A percentile compares a stretch with the other conserved stretches of the same genome.
Conservation (phyloP, 768 basidiomycete species). For the Rhodotorula taiwanensis region DNA sequence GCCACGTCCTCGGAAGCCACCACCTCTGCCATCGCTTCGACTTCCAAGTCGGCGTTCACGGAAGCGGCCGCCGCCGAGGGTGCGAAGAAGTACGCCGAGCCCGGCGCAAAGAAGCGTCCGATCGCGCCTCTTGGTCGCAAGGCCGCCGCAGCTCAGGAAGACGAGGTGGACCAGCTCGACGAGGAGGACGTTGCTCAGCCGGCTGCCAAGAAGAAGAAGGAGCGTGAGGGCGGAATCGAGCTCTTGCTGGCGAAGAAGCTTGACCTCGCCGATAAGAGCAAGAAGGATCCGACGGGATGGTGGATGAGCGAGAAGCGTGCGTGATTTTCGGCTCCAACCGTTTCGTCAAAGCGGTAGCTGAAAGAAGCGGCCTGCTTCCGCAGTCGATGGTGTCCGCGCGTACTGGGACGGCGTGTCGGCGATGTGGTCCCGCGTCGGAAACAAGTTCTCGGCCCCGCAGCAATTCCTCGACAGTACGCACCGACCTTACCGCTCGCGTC, state of each 20-base stretch:
- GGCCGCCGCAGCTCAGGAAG: not conserved
- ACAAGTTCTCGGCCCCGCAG: conserved; percentile 23
- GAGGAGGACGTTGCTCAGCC: not conserved
- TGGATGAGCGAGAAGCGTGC: conserved; percentile 39
- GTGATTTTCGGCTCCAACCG: not conserved
- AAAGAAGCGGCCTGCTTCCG: no score
- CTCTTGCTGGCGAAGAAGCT: conserved; percentile 29
- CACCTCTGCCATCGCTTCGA: not conserved
- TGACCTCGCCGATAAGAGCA: conserved; percentile 19
- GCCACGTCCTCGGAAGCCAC: not conserved
- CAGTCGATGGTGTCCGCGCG: conserved; percentile 34
- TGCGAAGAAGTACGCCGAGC: not conserved
- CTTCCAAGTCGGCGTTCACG: not conserved
- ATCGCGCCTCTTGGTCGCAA: not conserved
- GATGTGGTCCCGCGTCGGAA: conserved; percentile 29
- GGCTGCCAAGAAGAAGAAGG: not conserved
- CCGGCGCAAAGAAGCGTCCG: conserved; percentile 15
- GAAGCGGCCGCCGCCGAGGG: not conserved
- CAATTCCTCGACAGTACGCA: conserved; percentile 27
- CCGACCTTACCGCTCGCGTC: not conserved
- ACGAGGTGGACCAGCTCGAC: not conserved
- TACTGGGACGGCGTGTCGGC: conserved; percentile 36
- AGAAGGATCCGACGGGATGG: conserved; percentile 26
- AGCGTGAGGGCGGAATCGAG: conserved; percentile 1
- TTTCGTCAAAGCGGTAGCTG: not conserved